Evolutionary conservation across 192 early-diverging fungal species (phyloP).

Genomic region (Haplosporangium gracile): DNA sequence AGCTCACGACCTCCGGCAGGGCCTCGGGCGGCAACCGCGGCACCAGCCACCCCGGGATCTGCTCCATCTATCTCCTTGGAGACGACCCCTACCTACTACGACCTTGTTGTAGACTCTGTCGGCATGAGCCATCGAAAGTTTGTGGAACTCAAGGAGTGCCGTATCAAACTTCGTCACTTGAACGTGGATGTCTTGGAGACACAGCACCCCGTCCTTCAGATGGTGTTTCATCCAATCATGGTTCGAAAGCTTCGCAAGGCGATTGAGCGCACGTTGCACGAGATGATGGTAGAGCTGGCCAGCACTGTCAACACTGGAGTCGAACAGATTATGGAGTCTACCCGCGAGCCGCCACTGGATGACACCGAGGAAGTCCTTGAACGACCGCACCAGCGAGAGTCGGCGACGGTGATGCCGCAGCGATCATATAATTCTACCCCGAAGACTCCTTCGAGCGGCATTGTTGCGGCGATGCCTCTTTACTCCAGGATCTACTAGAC

Average conservation of each 20-base stretch:
- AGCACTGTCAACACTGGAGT: slow-evolving; percentile 18
- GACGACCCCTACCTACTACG: not conserved
- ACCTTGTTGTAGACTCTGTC: not conserved
- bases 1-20: not conserved
- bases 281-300: slow-evolving; percentile 11
- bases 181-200: slow-evolving; percentile 16
- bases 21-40: not conserved
- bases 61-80: not conserved
- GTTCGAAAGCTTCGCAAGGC: slow-evolving; percentile 17
- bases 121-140: not conserved
- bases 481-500: not conserved
- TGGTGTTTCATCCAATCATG: slow-evolving; percentile 5
- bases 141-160: slow-evolving; percentile 24
- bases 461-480: not conserved
- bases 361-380: not conserved
- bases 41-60: not conserved
- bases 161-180: slow-evolving; percentile 14
- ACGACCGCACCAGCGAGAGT: not conserved
- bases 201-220: slow-evolving; percentile 28
- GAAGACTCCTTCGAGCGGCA: not conserved
- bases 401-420: not conserved
- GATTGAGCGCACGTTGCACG: slow-evolving; percentile 19
- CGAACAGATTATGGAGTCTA: slow-evolving; percentile 17
- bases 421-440: not conserved
- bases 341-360: slow-evolving; percentile 5